Evolutionary conservation across 768 basidiomycete genomes (phyloP), one percentile per base, ranked within the genome.

Genomic region (Amanita jacksonii): DNA sequence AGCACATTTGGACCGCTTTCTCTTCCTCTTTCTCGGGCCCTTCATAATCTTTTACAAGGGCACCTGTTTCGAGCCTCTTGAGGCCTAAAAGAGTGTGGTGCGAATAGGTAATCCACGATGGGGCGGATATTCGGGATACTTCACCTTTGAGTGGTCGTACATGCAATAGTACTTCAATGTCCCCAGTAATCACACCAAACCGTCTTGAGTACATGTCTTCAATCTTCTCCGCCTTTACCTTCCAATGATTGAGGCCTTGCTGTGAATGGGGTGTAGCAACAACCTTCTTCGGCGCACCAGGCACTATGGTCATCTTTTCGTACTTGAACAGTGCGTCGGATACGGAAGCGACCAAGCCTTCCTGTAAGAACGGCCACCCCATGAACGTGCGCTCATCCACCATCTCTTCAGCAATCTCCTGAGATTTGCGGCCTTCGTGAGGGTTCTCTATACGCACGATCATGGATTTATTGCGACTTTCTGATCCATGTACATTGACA

Each of bases 11-110:
- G 2, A 89, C 73, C 2, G 91, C 89, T 45, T 85, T 81, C 49
- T 92, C 89, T 10, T 73, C 68, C 61, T 94, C 90, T 54, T 86
- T 90, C 13, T 90, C 80, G 0, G 67, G 58, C 0, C 67, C 80
- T 52, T 96, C 92, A 56, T 94, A 97, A 53, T 98, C 93, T 62
- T 98, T 99, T 43, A 96, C 78, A 48, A 98, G 74, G 3, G 94
- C 87, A 6, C 96, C 96, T 4, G 75, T 74, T 49, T 96, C 91
- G 23, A 92, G 60, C 9, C 89, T 80, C 58, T 85, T 92, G 54
- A 99, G 63, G n/a, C 94, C 92, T 92, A 9, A 48, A 31, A 2
- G 16, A 30, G n/a, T n/a, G n/a, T n/a, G n/a, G n/a, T n/a, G n/a
- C 9, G 37, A 38, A 22, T 15, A 47, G 28, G 38, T 13, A 24